phyloP scores from a whole-genome alignment of 2,329 filamentous ascomycete species.

The Diaporthe batatas region DNA sequence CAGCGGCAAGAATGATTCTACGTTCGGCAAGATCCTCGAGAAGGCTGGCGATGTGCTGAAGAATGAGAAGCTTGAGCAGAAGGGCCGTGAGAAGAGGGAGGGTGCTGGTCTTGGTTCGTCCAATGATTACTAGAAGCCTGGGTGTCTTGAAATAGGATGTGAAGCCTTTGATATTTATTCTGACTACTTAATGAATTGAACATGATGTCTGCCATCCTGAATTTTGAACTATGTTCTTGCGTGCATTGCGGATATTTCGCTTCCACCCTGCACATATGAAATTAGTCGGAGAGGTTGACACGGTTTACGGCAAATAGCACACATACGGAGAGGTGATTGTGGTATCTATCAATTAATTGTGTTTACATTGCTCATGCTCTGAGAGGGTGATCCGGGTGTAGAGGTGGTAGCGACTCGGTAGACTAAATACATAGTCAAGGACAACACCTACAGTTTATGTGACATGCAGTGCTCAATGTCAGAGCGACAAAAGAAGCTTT shows the following conservation, averaged over 20 bases:
- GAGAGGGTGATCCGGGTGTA: too few relatives aligned
- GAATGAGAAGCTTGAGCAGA: slow-evolving; percentile 61
- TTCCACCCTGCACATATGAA: too few relatives aligned
- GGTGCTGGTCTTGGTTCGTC: slow-evolving; percentile 47
- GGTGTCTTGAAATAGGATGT: not conserved
- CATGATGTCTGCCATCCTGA: not conserved
- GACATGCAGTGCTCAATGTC: too few relatives aligned
- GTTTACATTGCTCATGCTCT: too few relatives aligned
- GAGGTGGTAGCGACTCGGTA: too few relatives aligned
- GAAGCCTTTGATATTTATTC: not conserved
- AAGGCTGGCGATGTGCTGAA: slow-evolving; percentile 66
- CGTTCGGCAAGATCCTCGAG: slow-evolving; percentile 69
- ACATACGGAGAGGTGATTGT: too few relatives aligned
- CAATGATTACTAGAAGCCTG: slow-evolving; percentile 33
- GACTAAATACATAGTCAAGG: too few relatives aligned
- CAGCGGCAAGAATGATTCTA: slow-evolving; percentile 54
- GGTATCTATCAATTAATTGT: too few relatives aligned
- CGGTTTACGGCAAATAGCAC: too few relatives aligned
- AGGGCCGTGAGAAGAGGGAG: slow-evolving; percentile 65
- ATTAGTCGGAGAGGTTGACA: too few relatives aligned
- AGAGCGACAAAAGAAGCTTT: too few relatives aligned
- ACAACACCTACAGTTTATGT: too few relatives aligned
- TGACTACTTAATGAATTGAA: not conserved
- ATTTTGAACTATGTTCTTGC: not conserved
- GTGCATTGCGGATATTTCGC: not conserved